Evolutionary conservation across 148 eudicot species (phyloP).

Genomic region (Suaeda aralocaspica): DNA sequence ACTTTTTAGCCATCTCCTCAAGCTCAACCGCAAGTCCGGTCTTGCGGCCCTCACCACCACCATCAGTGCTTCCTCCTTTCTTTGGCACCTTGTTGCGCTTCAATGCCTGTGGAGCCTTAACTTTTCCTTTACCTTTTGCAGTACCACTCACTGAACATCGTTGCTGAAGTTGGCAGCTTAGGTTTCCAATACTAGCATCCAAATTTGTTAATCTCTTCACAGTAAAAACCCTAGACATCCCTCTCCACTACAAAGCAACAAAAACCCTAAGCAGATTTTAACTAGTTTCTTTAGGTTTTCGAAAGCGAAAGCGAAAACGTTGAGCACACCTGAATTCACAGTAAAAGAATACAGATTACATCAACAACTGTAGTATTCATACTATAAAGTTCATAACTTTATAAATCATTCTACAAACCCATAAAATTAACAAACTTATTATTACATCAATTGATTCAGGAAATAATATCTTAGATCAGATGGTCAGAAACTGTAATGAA

Average conservation of each 20-base stretch:
- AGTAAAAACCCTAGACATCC: conserved; percentile 28
- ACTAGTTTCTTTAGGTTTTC: not conserved
- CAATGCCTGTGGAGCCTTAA: conserved; percentile 47
- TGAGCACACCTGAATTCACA: conserved; percentile 2
- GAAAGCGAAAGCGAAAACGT: not conserved
- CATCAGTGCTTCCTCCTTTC: conserved; percentile 39
- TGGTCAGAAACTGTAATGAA: too few relatives aligned
- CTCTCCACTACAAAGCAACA: conserved; percentile 1
- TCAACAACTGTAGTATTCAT: not conserved
- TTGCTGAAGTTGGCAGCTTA: conserved; percentile 50
- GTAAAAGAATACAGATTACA: not conserved
- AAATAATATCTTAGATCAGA: conserved; percentile 13
- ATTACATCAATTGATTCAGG: not conserved
- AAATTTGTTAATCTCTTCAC: conserved; percentile 32
- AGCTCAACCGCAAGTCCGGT: conserved; percentile 33
- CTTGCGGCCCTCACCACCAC: conserved; percentile 38
- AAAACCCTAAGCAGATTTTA: not conserved
- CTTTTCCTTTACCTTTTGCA: conserved; percentile 76
- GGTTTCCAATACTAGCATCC: conserved; percentile 32
- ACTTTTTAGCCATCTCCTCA: conserved; percentile 55
- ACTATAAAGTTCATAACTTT: not conserved
- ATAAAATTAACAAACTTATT: not conserved
- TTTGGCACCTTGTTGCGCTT: conserved; percentile 50
- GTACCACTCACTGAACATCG: conserved; percentile 85
- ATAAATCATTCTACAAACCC: not conserved